phyloP scores from a whole-genome alignment of 192 early-diverging fungal species.

The Funneliformis mosseae region DNA sequence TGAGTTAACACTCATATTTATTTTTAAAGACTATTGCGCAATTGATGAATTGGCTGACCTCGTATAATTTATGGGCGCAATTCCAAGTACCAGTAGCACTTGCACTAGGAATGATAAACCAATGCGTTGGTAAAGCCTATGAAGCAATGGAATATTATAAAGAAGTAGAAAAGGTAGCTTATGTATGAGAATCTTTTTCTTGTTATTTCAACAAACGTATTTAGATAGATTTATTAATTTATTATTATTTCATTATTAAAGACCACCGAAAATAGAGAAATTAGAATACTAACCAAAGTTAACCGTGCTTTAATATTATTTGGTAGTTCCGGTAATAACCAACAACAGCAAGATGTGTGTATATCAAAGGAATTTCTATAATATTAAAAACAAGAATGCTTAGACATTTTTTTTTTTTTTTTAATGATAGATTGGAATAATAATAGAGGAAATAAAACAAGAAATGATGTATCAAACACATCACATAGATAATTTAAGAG shows the following conservation, averaged over 20 bases:
- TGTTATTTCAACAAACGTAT: no score
- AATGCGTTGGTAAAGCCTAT: constrained; percentile 20
- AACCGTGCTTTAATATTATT: constrained; percentile 15
- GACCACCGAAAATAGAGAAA: background rate
- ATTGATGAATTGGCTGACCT: constrained; percentile 31
- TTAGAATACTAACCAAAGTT: constrained; percentile 12
- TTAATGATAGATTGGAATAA: background rate
- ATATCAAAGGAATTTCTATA: background rate
- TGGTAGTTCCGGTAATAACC: constrained; percentile 7
- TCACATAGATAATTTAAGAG: constrained; percentile 30
- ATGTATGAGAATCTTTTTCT: background rate
- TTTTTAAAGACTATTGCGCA: constrained; percentile 38
- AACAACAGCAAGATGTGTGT: background rate
- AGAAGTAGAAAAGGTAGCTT: constrained; percentile 20
- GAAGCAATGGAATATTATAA: constrained; percentile 19
- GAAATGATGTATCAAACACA: constrained; percentile 35
- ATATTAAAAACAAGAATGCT: background rate
- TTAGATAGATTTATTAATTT: background rate
- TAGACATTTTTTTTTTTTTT: background rate
- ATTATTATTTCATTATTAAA: background rate
- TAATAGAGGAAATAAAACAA: constrained; percentile 29
- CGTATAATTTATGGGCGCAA: constrained; percentile 25
- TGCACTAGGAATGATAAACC: constrained; percentile 27
- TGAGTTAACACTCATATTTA: constrained; percentile 37
- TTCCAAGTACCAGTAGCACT: constrained; percentile 20